These are phyloP conservation scores for Guyanaporus albipodus DNA, from an alignment of 768 basidiomycete species.

Conservation along the genomic window DNA sequence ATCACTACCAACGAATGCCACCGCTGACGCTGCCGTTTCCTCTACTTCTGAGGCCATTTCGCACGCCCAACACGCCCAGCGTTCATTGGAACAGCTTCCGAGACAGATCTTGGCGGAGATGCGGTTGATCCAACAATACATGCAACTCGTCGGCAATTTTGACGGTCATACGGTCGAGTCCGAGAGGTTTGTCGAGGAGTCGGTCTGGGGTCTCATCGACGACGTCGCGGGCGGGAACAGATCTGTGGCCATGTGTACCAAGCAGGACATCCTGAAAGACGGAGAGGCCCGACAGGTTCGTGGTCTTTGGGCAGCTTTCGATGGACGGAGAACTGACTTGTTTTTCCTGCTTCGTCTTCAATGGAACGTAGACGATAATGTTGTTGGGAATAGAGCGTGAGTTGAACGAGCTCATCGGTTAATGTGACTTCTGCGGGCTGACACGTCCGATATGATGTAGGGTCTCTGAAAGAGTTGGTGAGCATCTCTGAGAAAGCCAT, in stretches of 20 bases:
- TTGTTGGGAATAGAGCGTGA: constrained; percentile 46
- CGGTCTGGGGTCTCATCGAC: constrained; percentile 36
- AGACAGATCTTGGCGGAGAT: constrained; percentile 35
- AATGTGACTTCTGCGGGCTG: not conserved
- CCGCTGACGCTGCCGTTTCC: not conserved
- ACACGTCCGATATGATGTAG: constrained; percentile 14
- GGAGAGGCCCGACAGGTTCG: constrained; percentile 40
- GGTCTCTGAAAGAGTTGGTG: constrained; percentile 31
- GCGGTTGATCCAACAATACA: constrained; percentile 38
- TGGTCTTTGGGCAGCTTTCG: not conserved
- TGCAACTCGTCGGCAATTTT: constrained; percentile 32
- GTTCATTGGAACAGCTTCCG: constrained; percentile 38
- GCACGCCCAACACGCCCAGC: constrained; percentile 20
- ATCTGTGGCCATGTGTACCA: constrained; percentile 32
- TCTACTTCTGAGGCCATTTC: constrained; percentile 4
- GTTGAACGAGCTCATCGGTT: constrained; percentile 7
- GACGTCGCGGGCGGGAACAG: constrained; percentile 35
- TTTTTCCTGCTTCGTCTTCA: not conserved
- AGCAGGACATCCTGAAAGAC: constrained; percentile 42
- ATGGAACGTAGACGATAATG: constrained; percentile 35
- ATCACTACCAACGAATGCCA: not conserved
- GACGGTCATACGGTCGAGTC: constrained; percentile 3
- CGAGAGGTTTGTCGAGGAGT: constrained; percentile 8
- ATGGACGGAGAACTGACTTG: not conserved
- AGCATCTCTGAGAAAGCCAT: constrained; percentile 34